phyloP scores from a whole-genome alignment of 768 basidiomycete species.

The Podaxis mareebaensis region DNA sequence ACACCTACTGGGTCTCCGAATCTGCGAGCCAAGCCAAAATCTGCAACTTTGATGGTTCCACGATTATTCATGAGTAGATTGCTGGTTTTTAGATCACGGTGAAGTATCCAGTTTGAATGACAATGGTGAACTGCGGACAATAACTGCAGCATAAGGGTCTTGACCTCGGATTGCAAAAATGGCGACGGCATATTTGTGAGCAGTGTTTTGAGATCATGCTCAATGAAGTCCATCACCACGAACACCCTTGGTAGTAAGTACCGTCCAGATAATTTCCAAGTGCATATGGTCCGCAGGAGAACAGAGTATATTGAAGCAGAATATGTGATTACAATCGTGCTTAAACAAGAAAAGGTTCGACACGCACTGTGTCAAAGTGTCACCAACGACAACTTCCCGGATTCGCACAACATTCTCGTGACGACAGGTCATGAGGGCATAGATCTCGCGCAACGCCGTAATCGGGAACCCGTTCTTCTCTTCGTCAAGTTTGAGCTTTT shows the following conservation, averaged over 20 bases:
- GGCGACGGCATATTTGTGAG: conserved; percentile 94
- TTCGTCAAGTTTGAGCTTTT: conserved; percentile 97
- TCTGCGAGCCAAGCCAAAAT: conserved; percentile 94
- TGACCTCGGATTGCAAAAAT: conserved; percentile 97
- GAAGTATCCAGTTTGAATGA: conserved; percentile 96
- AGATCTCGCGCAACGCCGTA: conserved; percentile 91
- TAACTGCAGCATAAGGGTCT: conserved; percentile 92
- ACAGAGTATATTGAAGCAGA: conserved; percentile 13
- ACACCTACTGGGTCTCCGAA: conserved; percentile 97
- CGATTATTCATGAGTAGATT: conserved; percentile 99
- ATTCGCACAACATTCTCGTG: conserved; percentile 98
- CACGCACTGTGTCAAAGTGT: conserved; percentile 97
- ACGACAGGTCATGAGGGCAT: conserved; percentile 91
- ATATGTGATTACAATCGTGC: conserved; percentile 29
- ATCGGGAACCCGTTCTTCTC: conserved; percentile 99
- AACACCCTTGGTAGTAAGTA: conserved; percentile 70
- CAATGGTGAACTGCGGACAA: conserved; percentile 92
- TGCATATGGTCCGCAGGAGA: conserved; percentile 12
- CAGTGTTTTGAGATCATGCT: conserved; percentile 97
- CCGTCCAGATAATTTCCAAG: conserved; percentile 6
- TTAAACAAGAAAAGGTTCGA: conserved; percentile 23
- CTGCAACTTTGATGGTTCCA: conserved; percentile 97
- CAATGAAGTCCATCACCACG: conserved; percentile 99
- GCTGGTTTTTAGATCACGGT: conserved; percentile 96
- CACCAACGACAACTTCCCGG: conserved; percentile 96